Conservation (phyloP, 2,329 filamentous ascomycete species). For the Mariannaea elegans region DNA sequence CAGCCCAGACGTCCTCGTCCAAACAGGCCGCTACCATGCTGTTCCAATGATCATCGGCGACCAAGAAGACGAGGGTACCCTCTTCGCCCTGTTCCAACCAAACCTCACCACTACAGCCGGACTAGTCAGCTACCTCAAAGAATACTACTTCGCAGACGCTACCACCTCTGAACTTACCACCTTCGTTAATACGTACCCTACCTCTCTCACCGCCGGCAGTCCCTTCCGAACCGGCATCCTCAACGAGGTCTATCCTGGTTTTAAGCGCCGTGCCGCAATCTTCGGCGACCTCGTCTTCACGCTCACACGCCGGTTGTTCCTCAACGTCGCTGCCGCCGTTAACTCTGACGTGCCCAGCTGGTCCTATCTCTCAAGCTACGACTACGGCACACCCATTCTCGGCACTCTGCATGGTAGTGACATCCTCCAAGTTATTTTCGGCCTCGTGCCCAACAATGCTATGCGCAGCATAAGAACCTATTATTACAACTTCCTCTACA, state of each 20-base stretch:
- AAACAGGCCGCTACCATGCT: conserved; percentile 57
- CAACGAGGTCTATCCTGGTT: conserved; percentile 80
- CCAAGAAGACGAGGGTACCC: conserved; percentile 82
- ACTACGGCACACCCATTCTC: conserved; percentile 74
- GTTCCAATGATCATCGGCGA: conserved; percentile 70
- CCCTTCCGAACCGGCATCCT: conserved; percentile 74
- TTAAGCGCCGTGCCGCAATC: conserved; percentile 79
- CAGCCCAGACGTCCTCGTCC: conserved; percentile 68
- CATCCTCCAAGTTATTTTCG: conserved; percentile 74
- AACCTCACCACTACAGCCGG: conserved; percentile 71
- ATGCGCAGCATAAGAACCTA: conserved; percentile 70
- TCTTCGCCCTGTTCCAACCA: conserved; percentile 75
- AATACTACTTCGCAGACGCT: conserved; percentile 68
- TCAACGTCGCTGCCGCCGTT: conserved; percentile 55
- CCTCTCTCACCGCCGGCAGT: conserved; percentile 65
- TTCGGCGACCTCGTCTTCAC: conserved; percentile 81
- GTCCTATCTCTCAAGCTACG: conserved; percentile 80
- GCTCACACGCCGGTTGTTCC: conserved; percentile 71
- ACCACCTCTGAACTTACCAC: conserved; percentile 58
- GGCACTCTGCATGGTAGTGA: conserved; percentile 82
- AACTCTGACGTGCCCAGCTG: conserved; percentile 71
- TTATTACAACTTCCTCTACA: conserved; percentile 77
- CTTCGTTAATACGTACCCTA: conserved; percentile 70
- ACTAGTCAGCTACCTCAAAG: conserved; percentile 68
- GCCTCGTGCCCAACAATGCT: conserved; percentile 69